Conservation (phyloP, 169 alveolate species). For the Hammondia hammondi region DNA sequence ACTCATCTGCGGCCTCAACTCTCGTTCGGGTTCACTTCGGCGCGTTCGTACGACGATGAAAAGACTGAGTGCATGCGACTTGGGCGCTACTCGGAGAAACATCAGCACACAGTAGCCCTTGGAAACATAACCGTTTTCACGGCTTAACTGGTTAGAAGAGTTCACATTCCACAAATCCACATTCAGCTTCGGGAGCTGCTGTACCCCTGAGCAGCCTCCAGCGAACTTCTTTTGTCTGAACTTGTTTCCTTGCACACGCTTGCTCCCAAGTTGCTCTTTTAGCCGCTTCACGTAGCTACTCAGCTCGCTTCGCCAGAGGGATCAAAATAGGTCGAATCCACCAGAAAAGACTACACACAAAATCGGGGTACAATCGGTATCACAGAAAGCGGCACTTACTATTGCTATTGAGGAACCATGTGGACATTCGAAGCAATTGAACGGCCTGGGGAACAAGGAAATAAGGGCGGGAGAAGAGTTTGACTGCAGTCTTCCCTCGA, state of each 20-base stretch:
- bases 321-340: no score
- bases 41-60: background rate
- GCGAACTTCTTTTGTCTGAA: no score
- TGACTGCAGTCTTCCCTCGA: no score
- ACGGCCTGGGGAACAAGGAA: constrained; percentile 5
- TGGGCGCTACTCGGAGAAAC: background rate
- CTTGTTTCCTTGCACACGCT: no score
- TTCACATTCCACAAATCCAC: background rate
- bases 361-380: background rate
- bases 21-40: background rate
- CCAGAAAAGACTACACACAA: no score
- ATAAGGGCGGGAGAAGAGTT: background rate
- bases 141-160: background rate
- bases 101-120: background rate
- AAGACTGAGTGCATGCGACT: background rate
- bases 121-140: no score
- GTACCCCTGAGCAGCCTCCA: no score
- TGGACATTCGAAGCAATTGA: constrained; percentile 1
- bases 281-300: no score
- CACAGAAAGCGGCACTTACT: background rate
- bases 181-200: no score
- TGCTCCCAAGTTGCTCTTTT: no score
- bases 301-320: no score
- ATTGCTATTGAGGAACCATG: background rate
- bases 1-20: background rate